Evolutionary conservation across 2,329 filamentous ascomycete species (phyloP).

Genomic region (Bipolaris sorokiniana): DNA sequence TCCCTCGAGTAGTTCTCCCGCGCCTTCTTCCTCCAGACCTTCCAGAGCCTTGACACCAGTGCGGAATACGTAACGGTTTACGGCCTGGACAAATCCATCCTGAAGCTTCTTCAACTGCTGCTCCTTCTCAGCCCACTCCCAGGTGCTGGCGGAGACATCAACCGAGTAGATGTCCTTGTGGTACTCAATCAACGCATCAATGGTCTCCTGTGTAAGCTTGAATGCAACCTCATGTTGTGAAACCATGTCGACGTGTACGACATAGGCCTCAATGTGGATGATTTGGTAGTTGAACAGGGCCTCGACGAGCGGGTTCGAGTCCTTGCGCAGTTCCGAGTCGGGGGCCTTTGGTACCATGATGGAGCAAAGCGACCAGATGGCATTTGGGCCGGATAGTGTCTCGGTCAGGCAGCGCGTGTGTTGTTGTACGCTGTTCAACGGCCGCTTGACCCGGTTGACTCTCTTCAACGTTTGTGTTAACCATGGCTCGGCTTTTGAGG

Average conservation of each 20-base stretch:
- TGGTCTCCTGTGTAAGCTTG: constrained; percentile 94
- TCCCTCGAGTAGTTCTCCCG: constrained; percentile 88
- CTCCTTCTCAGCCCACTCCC: constrained; percentile 97
- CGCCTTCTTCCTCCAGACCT: constrained; percentile 94
- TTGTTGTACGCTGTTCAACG: constrained; percentile 94
- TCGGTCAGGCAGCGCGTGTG: constrained; percentile 96
- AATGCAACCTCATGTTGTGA: constrained; percentile 96
- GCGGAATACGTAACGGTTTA: constrained; percentile 96
- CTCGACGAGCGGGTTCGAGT: constrained; percentile 82
- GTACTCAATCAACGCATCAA: constrained; percentile 90
- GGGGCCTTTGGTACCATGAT: constrained; percentile 91
- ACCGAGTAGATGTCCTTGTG: constrained; percentile 95
- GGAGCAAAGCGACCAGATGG: constrained; percentile 93
- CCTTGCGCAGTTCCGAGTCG: constrained; percentile 80
- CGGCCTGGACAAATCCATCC: constrained; percentile 92
- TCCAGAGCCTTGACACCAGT: constrained; percentile 88
- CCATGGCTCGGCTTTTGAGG: constrained; percentile 93
- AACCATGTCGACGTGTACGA: constrained; percentile 99
- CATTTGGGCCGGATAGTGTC: constrained; percentile 84
- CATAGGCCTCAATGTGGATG: constrained; percentile 93
- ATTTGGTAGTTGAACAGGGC: constrained; percentile 92
- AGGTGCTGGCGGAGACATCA: constrained; percentile 86
- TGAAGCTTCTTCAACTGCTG: constrained; percentile 96
- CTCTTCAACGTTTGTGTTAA: constrained; percentile 95
- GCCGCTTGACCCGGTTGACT: constrained; percentile 95